Conservation (phyloP, 2,329 filamentous ascomycete genomes). For the Alternaria sp. region DNA sequence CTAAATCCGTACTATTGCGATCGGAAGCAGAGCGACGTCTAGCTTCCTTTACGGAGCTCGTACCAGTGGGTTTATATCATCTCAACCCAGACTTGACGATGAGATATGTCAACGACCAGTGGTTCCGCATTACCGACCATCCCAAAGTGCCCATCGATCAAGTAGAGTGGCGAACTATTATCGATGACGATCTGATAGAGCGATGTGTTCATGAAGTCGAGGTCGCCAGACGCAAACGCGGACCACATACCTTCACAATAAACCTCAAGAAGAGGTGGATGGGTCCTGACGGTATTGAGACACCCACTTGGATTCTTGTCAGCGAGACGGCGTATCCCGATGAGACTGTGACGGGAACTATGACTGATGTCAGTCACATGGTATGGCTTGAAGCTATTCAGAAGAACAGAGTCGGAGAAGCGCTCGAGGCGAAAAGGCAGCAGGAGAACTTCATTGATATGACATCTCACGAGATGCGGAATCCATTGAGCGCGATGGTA, state of each 20-base stretch:
- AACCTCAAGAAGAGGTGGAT: constrained; percentile 24
- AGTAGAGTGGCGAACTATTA: constrained; percentile 9
- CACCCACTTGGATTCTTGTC: constrained; percentile 20
- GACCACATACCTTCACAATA: constrained; percentile 13
- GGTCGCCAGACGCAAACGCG: background rate
- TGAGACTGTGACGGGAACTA: constrained; percentile 31
- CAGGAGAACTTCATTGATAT: constrained; percentile 36
- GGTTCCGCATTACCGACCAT: constrained; percentile 22
- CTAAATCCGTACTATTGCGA: constrained; percentile 14
- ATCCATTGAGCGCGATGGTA: constrained; percentile 36
- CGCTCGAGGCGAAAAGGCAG: constrained; percentile 26
- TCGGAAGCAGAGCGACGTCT: constrained; percentile 25
- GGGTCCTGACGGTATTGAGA: constrained; percentile 17
- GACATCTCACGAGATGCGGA: constrained; percentile 37
- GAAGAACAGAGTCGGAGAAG: constrained; percentile 15
- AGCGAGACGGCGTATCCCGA: constrained; percentile 21
- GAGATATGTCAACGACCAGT: constrained; percentile 29
- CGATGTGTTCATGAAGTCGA: constrained; percentile 7
- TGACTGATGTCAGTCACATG: constrained; percentile 43
- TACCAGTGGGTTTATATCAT: constrained; percentile 17
- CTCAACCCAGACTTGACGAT: constrained; percentile 20
- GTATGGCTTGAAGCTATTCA: constrained; percentile 36
- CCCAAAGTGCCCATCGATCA: constrained; percentile 11
- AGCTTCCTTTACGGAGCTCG: constrained; percentile 20
- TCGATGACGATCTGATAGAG: constrained; percentile 5